Evolutionary conservation across 139 green algal species (phyloP).

Genomic region (Chlorella sp.): DNA sequence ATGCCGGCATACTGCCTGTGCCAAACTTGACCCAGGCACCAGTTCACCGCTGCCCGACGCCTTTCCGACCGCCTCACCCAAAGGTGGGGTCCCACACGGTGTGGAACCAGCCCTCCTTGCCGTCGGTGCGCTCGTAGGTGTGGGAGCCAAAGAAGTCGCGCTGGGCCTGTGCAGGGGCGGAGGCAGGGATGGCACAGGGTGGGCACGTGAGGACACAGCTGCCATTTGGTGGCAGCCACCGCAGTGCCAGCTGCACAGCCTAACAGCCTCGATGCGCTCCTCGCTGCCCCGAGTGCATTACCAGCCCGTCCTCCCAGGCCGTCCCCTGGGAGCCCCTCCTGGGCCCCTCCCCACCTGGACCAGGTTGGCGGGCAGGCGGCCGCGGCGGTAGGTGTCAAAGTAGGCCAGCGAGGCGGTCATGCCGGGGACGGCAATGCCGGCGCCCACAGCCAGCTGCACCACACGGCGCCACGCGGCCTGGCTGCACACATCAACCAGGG

Average conservation of each 20-base stretch:
- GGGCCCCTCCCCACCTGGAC: constrained; percentile 64
- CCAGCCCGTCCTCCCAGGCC: too few species aligned
- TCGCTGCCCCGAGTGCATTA: too few species aligned
- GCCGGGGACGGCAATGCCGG: constrained; percentile 81
- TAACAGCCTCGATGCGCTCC: too few species aligned
- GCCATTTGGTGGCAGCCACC: background rate
- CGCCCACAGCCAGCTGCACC: constrained; percentile 44
- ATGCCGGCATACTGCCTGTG: too few species aligned
- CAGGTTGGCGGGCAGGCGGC: constrained; percentile 94
- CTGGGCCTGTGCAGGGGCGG: constrained; percentile 75
- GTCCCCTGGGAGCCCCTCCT: too few species aligned
- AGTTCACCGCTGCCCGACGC: too few species aligned
- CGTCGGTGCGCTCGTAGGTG: constrained; percentile 95
- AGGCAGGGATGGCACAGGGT: background rate
- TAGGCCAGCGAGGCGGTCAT: constrained; percentile 92
- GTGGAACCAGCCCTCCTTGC: constrained; percentile 86
- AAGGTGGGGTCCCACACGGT: constrained; percentile 88
- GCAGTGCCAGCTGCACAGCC: too few species aligned
- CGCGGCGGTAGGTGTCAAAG: constrained; percentile 96
- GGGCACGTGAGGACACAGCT: too few species aligned
- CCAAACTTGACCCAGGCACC: too few species aligned
- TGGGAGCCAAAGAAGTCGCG: constrained; percentile 99
- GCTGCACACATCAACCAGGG: constrained; percentile 3
- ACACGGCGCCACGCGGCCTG: constrained; percentile 90
- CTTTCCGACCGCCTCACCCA: constrained; percentile 8